These are phyloP conservation scores for Coniophora puteana DNA, from an alignment of 1,284 basidiomycete species.

Conservation along the genomic window DNA sequence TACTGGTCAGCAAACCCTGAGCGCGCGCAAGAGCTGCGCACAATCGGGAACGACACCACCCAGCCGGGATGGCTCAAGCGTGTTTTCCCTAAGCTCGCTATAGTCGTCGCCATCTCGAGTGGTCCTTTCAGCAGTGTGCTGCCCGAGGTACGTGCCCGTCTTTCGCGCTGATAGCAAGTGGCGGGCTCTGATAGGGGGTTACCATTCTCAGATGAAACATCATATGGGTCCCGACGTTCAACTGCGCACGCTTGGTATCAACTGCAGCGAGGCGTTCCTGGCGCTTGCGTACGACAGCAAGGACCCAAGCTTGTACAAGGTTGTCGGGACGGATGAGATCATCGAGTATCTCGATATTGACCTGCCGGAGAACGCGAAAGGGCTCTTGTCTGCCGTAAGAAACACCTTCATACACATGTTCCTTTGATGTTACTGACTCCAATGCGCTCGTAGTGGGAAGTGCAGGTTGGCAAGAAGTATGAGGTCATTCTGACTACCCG, in stretches of 20 bases:
- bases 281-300: neutral
- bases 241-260: neutral
- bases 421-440: neutral
- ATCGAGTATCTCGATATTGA: constrained; percentile 7
- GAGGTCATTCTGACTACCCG: constrained; percentile 8
- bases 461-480: constrained; percentile 6
- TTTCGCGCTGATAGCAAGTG: too few relatives aligned
- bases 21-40: constrained; percentile 3
- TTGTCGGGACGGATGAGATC: neutral
- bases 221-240: constrained; percentile 7
- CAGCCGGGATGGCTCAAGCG: constrained; percentile 1
- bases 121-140: neutral
- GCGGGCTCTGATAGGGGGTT: too few relatives aligned
- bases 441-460: constrained; percentile 5
- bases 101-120: constrained; percentile 2
- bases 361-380: neutral
- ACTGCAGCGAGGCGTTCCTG: constrained; percentile 3
- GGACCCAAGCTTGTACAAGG: constrained; percentile 7
- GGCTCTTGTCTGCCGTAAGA: constrained; percentile 5
- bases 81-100: constrained; percentile 3
- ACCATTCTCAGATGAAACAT: constrained; percentile 4
- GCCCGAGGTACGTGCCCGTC: constrained; percentile 3
- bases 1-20: constrained; percentile 3
- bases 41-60: neutral
- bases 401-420: neutral